Evolutionary conservation across 2,329 filamentous ascomycete genomes (phyloP), one percentile per base, ranked within the genome.

Genomic region (Incumbomyces delicatus): DNA sequence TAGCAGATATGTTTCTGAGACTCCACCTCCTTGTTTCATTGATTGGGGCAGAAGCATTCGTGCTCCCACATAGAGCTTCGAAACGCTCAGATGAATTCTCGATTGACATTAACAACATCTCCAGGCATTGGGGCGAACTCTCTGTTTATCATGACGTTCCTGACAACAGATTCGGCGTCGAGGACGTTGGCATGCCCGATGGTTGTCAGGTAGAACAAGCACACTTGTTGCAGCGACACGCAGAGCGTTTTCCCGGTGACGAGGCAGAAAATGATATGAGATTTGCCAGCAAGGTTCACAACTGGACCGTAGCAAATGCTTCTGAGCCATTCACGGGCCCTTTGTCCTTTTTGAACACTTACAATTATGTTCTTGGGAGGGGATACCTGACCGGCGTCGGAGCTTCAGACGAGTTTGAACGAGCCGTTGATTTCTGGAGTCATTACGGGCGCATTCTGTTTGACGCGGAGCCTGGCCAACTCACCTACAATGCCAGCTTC

Each of bases 191-290:
- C 29, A 68, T 77, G 12, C 75, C 76, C 1, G 61, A 68, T 39
- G 73, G 72, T n/a, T 78, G 76, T 60, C 73, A 76, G 57, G 61
- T 78, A 46, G 70, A 74, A 48, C 73, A 77, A 57, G 73, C 66
- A 1, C 74, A 77, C 52, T 62, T 68, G 5, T 64, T 79, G 13
- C 74, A 78, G 55, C 67, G 76, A 22, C 76, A 78, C 58, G 71
- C 72, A 1, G 64, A 78, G 50, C 67, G 75, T 18, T 77, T 75
- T 36, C 72, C 73, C 2, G 62, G 61, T 22, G 66, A 75, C 50
- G 75, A 78, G 52, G 74, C 71, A 1, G 54, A 51, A 17, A 74
- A 73, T 51, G 68, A 76, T 51, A 64, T 66, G 37, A 55, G 60
- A 11, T 78, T 78, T 50, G 70, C 64, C 1, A 55, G 62, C 12